Percentiles rank a stretch among this genome's conserved stretches.
These are phyloP conservation scores for Pelargonium australe DNA, from an alignment of 441 rosid genomes.

Conservation along the genomic window DNA sequence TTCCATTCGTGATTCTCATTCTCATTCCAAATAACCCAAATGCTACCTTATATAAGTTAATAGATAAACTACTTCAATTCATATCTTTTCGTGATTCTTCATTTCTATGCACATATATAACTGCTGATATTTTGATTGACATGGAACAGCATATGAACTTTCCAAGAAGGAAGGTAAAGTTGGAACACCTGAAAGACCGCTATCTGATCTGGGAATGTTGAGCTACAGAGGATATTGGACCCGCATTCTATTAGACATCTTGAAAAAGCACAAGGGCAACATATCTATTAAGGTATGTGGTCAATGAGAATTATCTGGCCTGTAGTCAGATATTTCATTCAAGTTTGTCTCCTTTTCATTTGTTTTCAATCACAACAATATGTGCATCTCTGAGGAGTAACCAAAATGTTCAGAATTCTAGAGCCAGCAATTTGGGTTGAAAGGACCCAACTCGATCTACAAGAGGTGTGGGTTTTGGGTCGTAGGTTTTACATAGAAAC, in stretches of 20 bases:
- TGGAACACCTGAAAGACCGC: conserved; percentile 98
- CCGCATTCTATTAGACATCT: conserved; percentile 79
- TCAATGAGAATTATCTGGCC: conserved; percentile 7
- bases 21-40: neutral
- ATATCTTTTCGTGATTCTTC: neutral
- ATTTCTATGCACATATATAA: neutral
- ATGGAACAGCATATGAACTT: conserved; percentile 83
- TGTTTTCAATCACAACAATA: too few species aligned
- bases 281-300: conserved; percentile 81
- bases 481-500: too few species aligned
- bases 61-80: conserved; percentile 1
- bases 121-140: conserved; percentile 13
- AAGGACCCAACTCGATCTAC: too few species aligned
- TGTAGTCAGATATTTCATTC: neutral
- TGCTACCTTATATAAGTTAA: neutral
- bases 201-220: conserved; percentile 86
- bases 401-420: too few species aligned
- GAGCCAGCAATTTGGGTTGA: too few species aligned
- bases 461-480: too few species aligned
- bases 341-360: too few species aligned
- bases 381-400: too few species aligned
- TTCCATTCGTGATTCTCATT: neutral
- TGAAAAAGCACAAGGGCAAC: conserved; percentile 96
- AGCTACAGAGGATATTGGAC: conserved; percentile 99
- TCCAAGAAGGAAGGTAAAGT: conserved; percentile 98